phyloP scores from a whole-genome alignment of 371 early-diverging fungal genomes.

The Lichtheimia ramosa region DNA sequence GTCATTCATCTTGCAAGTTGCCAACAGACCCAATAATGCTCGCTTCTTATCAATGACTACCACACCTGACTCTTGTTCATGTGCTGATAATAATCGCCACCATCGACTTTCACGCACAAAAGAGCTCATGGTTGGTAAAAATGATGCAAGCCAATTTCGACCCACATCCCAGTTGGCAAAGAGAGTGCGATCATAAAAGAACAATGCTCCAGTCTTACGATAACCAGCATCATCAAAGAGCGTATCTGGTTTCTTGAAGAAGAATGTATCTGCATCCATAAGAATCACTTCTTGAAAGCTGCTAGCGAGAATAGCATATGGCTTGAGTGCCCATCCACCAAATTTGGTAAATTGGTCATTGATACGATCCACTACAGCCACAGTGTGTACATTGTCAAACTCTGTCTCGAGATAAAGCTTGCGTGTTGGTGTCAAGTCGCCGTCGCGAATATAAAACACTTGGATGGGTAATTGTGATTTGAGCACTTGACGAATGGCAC shows the following conservation, averaged over 20 bases:
- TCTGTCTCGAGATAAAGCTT: slow-evolving; percentile 37
- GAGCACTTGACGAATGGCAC: slow-evolving; percentile 54
- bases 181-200: slow-evolving; percentile 66
- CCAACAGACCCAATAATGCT: slow-evolving; percentile 51
- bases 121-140: slow-evolving; percentile 45
- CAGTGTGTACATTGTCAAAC: slow-evolving; percentile 44
- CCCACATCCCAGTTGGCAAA: slow-evolving; percentile 36
- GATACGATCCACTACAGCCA: slow-evolving; percentile 51
- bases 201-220: slow-evolving; percentile 55
- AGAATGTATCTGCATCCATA: slow-evolving; percentile 75
- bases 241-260: slow-evolving; percentile 60
- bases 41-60: slow-evolving; percentile 61
- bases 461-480: slow-evolving; percentile 70
- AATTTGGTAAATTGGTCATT: slow-evolving; percentile 46
- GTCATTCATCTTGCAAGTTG: slow-evolving; percentile 62
- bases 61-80: slow-evolving; percentile 68
- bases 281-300: slow-evolving; percentile 65
- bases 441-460: slow-evolving; percentile 61
- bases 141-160: slow-evolving; percentile 43
- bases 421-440: slow-evolving; percentile 48
- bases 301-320: slow-evolving; percentile 67
- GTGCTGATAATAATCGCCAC: slow-evolving; percentile 43
- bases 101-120: slow-evolving; percentile 41
- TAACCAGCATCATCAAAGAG: slow-evolving; percentile 61
- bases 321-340: slow-evolving; percentile 65